These are phyloP conservation scores for Microbotryum lychnidis-dioicae DNA, from an alignment of 1,284 basidiomycete species.

Conservation along the genomic window DNA sequence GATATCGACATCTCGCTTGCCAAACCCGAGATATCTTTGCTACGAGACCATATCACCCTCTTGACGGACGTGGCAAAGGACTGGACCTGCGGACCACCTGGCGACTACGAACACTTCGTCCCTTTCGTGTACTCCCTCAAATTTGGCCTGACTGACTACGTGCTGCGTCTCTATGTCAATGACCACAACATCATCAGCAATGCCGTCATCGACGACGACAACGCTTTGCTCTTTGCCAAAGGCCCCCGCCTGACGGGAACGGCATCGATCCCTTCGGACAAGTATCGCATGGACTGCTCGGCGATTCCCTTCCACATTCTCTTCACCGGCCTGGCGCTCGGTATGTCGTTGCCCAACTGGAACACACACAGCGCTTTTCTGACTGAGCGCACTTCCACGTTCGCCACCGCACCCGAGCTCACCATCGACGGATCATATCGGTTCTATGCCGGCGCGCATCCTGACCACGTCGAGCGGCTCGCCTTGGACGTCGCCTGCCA, in stretches of 20 bases:
- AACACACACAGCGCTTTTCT: conserved; percentile 71
- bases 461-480: conserved; percentile 68
- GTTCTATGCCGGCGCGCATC: conserved; percentile 58
- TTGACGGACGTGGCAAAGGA: conserved; percentile 80
- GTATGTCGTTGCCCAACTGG: conserved; percentile 71
- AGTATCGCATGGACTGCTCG: conserved; percentile 63
- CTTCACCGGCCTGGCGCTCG: conserved; percentile 52
- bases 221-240: conserved; percentile 63
- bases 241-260: conserved; percentile 53
- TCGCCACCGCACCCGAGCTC: conserved; percentile 56
- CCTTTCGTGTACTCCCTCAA: conserved; percentile 69
- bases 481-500: conserved; percentile 53
- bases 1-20: conserved; percentile 59
- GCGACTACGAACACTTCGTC: conserved; percentile 68
- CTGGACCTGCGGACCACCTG: conserved; percentile 72
- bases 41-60: conserved; percentile 87
- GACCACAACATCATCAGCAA: conserved; percentile 93
- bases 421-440: conserved; percentile 62
- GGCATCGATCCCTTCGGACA: conserved; percentile 58
- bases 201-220: conserved; percentile 65
- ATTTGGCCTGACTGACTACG: conserved; percentile 63
- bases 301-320: conserved; percentile 56
- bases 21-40: conserved; percentile 61
- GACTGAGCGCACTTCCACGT: conserved; percentile 42
- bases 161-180: conserved; percentile 74